Percentiles rank a stretch among this genome's conserved stretches.
Conservation (phyloP, 2,329 filamentous ascomycete genomes). For the Falciphora oryzae region DNA sequence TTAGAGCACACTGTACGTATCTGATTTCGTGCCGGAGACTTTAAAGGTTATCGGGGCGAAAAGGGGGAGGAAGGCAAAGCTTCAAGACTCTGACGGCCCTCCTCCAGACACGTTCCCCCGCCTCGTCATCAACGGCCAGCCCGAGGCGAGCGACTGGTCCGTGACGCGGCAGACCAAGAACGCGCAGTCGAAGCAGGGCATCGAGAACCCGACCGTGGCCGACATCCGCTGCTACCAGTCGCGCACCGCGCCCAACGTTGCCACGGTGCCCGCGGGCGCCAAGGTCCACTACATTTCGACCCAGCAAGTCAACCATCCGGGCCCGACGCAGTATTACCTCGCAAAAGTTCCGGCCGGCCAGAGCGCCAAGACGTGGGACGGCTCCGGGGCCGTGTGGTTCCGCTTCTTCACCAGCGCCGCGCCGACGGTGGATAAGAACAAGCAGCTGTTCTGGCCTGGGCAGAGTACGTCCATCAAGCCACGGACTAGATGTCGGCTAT, state of each 20-base stretch:
- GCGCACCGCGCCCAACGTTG: constrained; percentile 23
- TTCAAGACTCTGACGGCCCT: neutral
- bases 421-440: constrained; percentile 39
- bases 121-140: constrained; percentile 27
- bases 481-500: neutral
- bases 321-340: constrained; percentile 34
- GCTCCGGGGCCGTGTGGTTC: constrained; percentile 32
- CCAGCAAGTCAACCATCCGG: constrained; percentile 32
- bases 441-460: constrained; percentile 36
- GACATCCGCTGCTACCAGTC: constrained; percentile 32
- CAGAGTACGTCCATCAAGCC: constrained; percentile 23
- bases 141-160: constrained; percentile 29
- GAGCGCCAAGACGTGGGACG: constrained; percentile 29
- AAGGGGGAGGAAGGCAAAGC: no score
- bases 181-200: constrained; percentile 27
- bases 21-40: neutral
- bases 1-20: constrained; percentile 21
- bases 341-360: constrained; percentile 29
- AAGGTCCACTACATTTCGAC: constrained; percentile 29
- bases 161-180: constrained; percentile 32
- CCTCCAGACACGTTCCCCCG: constrained; percentile 29
- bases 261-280: constrained; percentile 25
- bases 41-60: neutral
- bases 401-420: constrained; percentile 30
- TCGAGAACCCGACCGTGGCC: constrained; percentile 24